Evolutionary conservation across 2,329 filamentous ascomycete species (phyloP).

Genomic region (Myriangium duriaei): DNA sequence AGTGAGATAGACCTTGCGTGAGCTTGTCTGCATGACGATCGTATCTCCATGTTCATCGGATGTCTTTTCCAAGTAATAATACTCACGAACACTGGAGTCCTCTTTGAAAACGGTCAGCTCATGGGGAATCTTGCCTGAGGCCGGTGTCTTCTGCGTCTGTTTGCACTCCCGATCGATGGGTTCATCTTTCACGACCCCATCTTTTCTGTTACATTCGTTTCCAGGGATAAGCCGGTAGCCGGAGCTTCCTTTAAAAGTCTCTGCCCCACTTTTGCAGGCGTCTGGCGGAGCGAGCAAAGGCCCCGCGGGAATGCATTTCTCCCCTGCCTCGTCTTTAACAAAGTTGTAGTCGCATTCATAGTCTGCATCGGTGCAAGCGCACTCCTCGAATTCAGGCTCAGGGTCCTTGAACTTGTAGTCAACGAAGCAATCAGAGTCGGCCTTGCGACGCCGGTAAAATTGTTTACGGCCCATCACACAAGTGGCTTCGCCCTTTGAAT

Average conservation of each 20-base stretch:
- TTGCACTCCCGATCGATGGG: constrained; percentile 61
- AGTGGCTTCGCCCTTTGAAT: constrained; percentile 65
- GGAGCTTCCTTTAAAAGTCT: constrained; percentile 71
- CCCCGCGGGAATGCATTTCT: constrained; percentile 54
- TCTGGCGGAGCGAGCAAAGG: constrained; percentile 55
- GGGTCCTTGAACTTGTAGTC: constrained; percentile 75
- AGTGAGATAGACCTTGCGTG: constrained; percentile 57
- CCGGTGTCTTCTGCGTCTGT: constrained; percentile 42
- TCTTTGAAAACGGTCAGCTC: constrained; percentile 52
- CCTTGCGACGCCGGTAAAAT: constrained; percentile 72
- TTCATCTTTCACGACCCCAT: constrained; percentile 31
- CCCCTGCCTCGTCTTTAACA: constrained; percentile 46
- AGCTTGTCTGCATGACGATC: constrained; percentile 47
- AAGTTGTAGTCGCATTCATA: constrained; percentile 98
- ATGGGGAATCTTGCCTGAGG: constrained; percentile 53
- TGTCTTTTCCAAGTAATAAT: constrained; percentile 68
- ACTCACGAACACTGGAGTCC: constrained; percentile 40
- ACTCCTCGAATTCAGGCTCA: constrained; percentile 54
- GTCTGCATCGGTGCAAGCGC: constrained; percentile 70
- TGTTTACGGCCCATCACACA: constrained; percentile 97
- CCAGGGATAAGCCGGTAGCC: constrained; percentile 83
- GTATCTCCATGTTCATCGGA: constrained; percentile 50
- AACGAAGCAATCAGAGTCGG: constrained; percentile 78
- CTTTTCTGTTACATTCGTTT: constrained; percentile 33
- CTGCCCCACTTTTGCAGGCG: constrained; percentile 57